Conservation (phyloP, 2,329 filamentous ascomycete species). For the Claviceps sp. region DNA sequence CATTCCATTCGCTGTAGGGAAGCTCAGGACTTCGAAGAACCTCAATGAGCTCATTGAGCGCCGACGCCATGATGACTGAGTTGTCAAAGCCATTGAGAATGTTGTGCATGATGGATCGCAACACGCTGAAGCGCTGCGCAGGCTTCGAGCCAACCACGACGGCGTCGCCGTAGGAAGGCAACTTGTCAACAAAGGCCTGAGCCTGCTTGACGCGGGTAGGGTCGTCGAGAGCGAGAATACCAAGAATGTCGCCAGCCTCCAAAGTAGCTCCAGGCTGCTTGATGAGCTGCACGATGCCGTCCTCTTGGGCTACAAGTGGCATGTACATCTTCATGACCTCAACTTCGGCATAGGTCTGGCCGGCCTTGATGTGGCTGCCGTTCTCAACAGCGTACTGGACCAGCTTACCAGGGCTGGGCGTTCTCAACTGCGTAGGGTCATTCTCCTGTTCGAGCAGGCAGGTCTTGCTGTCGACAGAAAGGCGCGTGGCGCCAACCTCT, state of each 20-base stretch:
- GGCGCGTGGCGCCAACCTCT: constrained; percentile 85
- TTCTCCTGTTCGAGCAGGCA: constrained; percentile 97
- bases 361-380: constrained; percentile 81
- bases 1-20: constrained; percentile 92
- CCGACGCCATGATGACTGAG: constrained; percentile 84
- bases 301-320: constrained; percentile 88
- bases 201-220: constrained; percentile 94
- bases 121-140: constrained; percentile 68
- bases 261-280: constrained; percentile 98
- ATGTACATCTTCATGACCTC: constrained; percentile 99
- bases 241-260: constrained; percentile 95
- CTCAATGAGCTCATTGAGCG: constrained; percentile 76
- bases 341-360: constrained; percentile 88
- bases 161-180: constrained; percentile 75
- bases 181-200: constrained; percentile 80
- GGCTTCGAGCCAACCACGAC: constrained; percentile 85
- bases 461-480: constrained; percentile 96
- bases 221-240: constrained; percentile 89
- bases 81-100: constrained; percentile 94
- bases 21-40: constrained; percentile 82
- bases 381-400: constrained; percentile 97
- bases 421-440: constrained; percentile 90
- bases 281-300: constrained; percentile 93
- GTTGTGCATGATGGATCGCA: constrained; percentile 67
- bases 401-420: constrained; percentile 90